These are phyloP conservation scores for Jaltomata sinuosa DNA, from an alignment of 257 asterid species.

Conservation along the genomic window DNA sequence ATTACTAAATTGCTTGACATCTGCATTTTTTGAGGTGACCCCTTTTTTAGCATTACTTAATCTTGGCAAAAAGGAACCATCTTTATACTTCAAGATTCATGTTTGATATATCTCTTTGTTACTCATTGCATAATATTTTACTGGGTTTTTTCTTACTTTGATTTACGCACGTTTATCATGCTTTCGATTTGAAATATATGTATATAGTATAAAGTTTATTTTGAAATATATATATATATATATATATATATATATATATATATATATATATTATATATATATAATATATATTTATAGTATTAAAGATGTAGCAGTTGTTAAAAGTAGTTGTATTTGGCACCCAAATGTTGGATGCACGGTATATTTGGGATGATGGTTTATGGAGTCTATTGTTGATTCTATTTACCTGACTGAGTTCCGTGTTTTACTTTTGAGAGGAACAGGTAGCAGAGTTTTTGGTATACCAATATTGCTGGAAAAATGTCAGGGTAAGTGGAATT, in stretches of 20 bases:
- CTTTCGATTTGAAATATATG: neutral
- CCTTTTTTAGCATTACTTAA: neutral
- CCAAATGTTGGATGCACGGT: neutral
- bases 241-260: neutral
- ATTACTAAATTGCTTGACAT: neutral
- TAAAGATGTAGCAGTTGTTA: neutral
- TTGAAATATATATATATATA: neutral
- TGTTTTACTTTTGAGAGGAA: neutral
- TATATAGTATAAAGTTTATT: neutral
- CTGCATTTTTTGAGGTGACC: neutral
- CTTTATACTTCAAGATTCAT: neutral
- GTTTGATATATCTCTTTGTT: neutral
- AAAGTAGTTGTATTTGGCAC: neutral
- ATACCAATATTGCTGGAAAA: neutral
- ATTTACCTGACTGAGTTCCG: neutral
- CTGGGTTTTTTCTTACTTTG: neutral
- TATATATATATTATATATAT: neutral
- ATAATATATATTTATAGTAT: neutral
- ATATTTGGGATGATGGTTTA: neutral
- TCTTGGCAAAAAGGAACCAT: neutral
- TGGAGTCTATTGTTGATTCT: neutral
- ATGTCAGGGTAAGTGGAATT: neutral
- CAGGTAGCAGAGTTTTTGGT: neutral
- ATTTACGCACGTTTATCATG: neutral
- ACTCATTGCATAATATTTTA: neutral